Conservation (phyloP, 2,329 filamentous ascomycete genomes). For the Xylaria sp. region DNA sequence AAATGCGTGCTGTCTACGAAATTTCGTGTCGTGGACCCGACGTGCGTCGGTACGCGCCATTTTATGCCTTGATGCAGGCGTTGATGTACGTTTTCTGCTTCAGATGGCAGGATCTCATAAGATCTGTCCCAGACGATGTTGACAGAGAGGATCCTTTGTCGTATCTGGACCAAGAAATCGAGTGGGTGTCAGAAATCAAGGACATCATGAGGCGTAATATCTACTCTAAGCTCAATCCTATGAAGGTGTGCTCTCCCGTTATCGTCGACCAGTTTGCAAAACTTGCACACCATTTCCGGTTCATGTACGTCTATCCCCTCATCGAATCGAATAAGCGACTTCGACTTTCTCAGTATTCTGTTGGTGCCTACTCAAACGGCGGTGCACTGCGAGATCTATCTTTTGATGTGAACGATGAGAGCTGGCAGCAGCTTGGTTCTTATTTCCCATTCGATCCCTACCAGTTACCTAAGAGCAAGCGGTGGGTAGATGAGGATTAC, state of each 20-base stretch:
- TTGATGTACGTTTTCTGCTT: slow-evolving; percentile 97
- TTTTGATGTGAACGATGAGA: slow-evolving; percentile 71
- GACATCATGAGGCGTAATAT: slow-evolving; percentile 81
- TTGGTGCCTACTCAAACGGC: slow-evolving; percentile 65
- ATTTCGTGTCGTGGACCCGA: slow-evolving; percentile 83
- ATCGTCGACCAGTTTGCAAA: slow-evolving; percentile 94
- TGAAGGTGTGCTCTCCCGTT: slow-evolving; percentile 90
- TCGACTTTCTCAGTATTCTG: slow-evolving; percentile 76
- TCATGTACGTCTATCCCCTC: slow-evolving; percentile 89
- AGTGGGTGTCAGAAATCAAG: slow-evolving; percentile 80
- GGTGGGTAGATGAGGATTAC: slow-evolving; percentile 88
- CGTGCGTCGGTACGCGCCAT: slow-evolving; percentile 81
- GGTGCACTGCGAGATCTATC: slow-evolving; percentile 65
- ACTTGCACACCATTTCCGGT: slow-evolving; percentile 83
- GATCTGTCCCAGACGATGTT: slow-evolving; percentile 66
- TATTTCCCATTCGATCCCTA: slow-evolving; percentile 99
- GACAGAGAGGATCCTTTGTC: slow-evolving; percentile 71
- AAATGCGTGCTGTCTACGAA: slow-evolving; percentile 78
- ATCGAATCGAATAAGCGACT: slow-evolving; percentile 94
- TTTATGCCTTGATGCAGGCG: slow-evolving; percentile 89
- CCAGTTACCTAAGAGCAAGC: slow-evolving; percentile 84
- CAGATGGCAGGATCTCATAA: slow-evolving; percentile 90
- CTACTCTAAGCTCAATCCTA: slow-evolving; percentile 88
- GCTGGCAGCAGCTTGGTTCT: slow-evolving; percentile 85
- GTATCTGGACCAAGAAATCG: slow-evolving; percentile 75